phyloP scores from a whole-genome alignment of 176 grass and related monocot genomes.

The Avena sativa region DNA sequence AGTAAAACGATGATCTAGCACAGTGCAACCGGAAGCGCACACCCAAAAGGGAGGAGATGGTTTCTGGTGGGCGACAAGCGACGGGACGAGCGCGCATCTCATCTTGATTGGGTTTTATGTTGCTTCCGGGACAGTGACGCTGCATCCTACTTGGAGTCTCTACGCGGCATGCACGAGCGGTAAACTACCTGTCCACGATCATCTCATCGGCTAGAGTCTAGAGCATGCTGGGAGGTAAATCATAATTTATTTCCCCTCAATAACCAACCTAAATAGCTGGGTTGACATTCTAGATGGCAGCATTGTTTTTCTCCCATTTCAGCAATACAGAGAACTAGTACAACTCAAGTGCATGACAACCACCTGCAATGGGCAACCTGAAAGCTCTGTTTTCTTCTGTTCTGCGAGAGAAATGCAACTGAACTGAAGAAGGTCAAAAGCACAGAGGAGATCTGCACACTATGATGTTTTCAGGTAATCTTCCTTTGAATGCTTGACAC shows the following conservation, averaged over 20 bases:
- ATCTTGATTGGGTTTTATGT: slow-evolving; percentile 41
- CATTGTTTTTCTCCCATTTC: not conserved
- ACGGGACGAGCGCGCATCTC: slow-evolving; percentile 40
- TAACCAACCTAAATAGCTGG: not conserved
- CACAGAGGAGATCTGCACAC: not conserved
- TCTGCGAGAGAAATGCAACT: not conserved
- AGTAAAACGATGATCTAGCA: slow-evolving; percentile 43
- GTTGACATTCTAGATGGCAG: not conserved
- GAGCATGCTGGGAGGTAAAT: not conserved
- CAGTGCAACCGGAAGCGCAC: slow-evolving; percentile 16
- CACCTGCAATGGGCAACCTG: not conserved
- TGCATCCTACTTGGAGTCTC: slow-evolving; percentile 50
- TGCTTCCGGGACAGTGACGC: slow-evolving; percentile 45
- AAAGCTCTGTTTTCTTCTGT: not conserved
- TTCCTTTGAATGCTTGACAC: not conserved
- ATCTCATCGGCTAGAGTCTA: not conserved
- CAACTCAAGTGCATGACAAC: not conserved
- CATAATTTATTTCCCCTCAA: not conserved
- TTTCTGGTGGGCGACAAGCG: slow-evolving; percentile 50
- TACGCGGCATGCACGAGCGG: not conserved
- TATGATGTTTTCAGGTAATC: not conserved
- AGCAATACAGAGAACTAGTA: not conserved
- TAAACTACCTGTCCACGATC: not conserved
- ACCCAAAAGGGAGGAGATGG: not conserved
- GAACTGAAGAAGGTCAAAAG: not conserved